phyloP scores from a whole-genome alignment of 1,284 basidiomycete genomes.

The Phenoliferia sp. region DNA sequence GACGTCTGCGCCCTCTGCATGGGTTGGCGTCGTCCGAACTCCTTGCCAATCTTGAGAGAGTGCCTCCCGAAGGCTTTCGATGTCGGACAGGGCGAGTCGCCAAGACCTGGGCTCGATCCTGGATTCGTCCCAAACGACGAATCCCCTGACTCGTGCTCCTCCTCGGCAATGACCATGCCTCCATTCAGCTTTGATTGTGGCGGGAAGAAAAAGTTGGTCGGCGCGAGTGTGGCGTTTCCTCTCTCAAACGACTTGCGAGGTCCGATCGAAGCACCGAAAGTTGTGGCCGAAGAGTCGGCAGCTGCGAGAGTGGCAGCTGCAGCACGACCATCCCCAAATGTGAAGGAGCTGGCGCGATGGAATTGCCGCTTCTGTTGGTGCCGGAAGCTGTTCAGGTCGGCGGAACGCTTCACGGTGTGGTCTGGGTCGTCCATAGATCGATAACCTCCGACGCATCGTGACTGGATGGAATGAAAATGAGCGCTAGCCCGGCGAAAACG shows the following conservation, averaged over 20 bases:
- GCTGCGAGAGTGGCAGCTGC: conserved; percentile 18
- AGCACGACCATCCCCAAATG: conserved; percentile 28
- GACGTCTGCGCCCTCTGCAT: conserved; percentile 25
- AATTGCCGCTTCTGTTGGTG: conserved; percentile 52
- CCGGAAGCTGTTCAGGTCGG: conserved; percentile 87
- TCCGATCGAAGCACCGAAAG: background rate
- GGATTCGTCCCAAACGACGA: conserved; percentile 29
- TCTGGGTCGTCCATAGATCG: conserved; percentile 91
- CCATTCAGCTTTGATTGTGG: background rate
- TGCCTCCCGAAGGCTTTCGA: conserved; percentile 20
- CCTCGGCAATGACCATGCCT: conserved; percentile 19
- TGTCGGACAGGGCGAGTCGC: conserved; percentile 28
- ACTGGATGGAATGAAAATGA: conserved; percentile 29
- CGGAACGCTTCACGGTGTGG: conserved; percentile 68
- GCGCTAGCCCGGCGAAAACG: too few relatives aligned
- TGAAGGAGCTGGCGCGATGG: conserved; percentile 30
- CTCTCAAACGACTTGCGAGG: background rate
- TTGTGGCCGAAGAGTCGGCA: conserved; percentile 2
- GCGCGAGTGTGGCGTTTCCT: conserved; percentile 10
- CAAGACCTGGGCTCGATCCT: conserved; percentile 22
- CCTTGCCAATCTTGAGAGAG: conserved; percentile 17
- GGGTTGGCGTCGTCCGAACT: conserved; percentile 1
- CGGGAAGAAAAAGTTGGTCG: conserved; percentile 24
- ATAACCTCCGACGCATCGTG: conserved; percentile 73
- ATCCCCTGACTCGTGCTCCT: conserved; percentile 27